Percentiles rank a stretch among this genome's conserved stretches.
Conservation (phyloP, 2,329 filamentous ascomycete genomes). For the Aureobasidium uvarum region DNA sequence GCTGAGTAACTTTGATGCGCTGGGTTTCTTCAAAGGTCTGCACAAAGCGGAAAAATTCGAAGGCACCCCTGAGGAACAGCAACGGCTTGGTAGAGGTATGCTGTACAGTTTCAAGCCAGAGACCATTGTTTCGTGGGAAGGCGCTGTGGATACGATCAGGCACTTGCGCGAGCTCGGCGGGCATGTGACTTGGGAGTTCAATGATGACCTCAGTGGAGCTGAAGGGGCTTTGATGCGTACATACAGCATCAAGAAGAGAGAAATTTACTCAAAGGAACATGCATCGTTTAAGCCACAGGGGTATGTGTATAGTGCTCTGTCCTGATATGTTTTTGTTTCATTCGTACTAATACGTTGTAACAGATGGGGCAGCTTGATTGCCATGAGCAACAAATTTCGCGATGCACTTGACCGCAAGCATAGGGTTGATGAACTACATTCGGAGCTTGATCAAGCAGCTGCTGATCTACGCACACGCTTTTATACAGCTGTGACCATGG, state of each 20-base stretch:
- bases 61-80: not conserved
- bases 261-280: not conserved
- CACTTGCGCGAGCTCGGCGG: not conserved
- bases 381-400: not conserved
- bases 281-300: not conserved
- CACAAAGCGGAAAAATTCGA: not conserved
- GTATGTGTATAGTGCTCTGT: not conserved
- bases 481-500: not conserved
- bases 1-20: not conserved
- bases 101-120: not conserved
- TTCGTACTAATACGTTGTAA: not conserved
- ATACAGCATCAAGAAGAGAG: not conserved
- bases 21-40: slow-evolving; percentile 2
- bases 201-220: not conserved
- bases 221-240: not conserved
- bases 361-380: not conserved
- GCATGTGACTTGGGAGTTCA: not conserved
- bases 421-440: not conserved
- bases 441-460: not conserved
- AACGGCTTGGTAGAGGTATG: not conserved
- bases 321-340: not conserved
- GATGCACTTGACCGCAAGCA: not conserved
- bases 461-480: slow-evolving; percentile 1
- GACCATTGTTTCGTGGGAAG: not conserved
- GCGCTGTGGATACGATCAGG: not conserved